These are phyloP conservation scores for Aureococcus anophagefferens DNA, from an alignment of 108 stramenopile genomes.

Conservation along the genomic window DNA sequence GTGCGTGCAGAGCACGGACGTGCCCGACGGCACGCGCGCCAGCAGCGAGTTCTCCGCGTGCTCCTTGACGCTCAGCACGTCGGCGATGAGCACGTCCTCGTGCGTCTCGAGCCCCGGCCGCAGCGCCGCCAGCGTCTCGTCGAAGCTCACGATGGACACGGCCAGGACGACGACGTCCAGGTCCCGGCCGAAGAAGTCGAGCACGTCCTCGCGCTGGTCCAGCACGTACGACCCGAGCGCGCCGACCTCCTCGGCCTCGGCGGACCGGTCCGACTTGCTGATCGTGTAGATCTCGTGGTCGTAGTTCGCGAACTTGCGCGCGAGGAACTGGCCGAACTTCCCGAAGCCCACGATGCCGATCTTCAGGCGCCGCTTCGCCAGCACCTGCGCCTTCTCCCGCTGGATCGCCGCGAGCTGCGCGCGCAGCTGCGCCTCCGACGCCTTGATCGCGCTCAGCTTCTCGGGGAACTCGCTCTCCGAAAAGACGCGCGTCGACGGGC, in stretches of 20 bases:
- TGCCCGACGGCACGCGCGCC: slow-evolving; percentile 63
- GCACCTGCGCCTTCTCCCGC: neutral
- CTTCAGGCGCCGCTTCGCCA: slow-evolving; percentile 39
- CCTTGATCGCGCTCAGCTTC: neutral
- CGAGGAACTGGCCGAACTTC: slow-evolving; percentile 84
- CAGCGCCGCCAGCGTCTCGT: slow-evolving; percentile 48
- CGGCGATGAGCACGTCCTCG: slow-evolving; percentile 69
- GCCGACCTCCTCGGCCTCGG: slow-evolving; percentile 62
- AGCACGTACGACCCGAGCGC: slow-evolving; percentile 29
- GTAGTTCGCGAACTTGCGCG: slow-evolving; percentile 55
- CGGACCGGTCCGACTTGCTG: slow-evolving; percentile 59
- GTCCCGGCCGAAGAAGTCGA: slow-evolving; percentile 14
- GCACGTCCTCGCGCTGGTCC: neutral
- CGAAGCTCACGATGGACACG: slow-evolving; percentile 73
- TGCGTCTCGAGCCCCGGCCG: neutral
- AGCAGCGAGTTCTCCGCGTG: slow-evolving; percentile 77
- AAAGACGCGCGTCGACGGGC: no score
- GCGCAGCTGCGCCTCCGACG: neutral
- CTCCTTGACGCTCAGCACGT: slow-evolving; percentile 93
- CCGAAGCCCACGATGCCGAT: slow-evolving; percentile 93
- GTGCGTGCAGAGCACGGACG: slow-evolving; percentile 90
- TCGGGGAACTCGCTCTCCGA: no score
- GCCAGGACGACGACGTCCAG: slow-evolving; percentile 71
- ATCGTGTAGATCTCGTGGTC: slow-evolving; percentile 49
- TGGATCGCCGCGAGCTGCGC: neutral